phyloP scores from a whole-genome alignment of 2,329 filamentous ascomycete species.

The Ophiostoma triangulosporum region DNA sequence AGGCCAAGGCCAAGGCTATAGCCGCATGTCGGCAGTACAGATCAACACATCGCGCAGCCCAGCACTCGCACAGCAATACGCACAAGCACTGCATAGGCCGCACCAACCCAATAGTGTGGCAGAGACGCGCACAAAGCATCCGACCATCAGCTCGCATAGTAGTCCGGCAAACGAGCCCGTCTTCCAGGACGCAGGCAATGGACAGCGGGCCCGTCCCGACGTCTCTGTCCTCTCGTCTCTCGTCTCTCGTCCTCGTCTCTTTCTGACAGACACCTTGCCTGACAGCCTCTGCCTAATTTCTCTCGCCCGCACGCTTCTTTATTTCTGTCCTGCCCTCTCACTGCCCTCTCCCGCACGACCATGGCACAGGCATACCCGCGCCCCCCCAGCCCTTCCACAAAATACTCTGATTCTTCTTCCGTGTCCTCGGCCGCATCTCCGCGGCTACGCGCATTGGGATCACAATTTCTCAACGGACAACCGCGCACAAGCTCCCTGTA shows the following conservation, averaged over 20 bases:
- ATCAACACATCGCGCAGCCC: background rate
- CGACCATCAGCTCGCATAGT: background rate
- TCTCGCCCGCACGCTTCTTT: too few relatives aligned
- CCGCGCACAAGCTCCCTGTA: constrained; percentile 5
- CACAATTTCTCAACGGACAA: constrained; percentile 1
- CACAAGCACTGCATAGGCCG: background rate
- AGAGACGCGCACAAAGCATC: background rate
- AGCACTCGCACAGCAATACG: background rate
- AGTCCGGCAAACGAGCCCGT: too few relatives aligned
- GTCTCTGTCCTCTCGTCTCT: too few relatives aligned
- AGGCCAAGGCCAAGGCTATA: too few relatives aligned
- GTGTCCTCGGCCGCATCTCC: constrained; percentile 50
- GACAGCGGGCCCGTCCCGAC: too few relatives aligned
- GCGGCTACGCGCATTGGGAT: constrained; percentile 25
- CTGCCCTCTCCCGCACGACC: constrained; percentile 24
- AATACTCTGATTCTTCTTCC: constrained; percentile 51
- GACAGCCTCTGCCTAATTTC: too few relatives aligned
- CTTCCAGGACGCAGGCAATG: too few relatives aligned
- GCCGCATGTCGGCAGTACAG: background rate
- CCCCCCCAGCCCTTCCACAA: constrained; percentile 47
- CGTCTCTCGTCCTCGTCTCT: too few relatives aligned
- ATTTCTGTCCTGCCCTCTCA: too few relatives aligned
- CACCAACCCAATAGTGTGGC: background rate
- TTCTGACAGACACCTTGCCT: too few relatives aligned
- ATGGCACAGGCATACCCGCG: constrained; percentile 45